Evolutionary conservation across 768 basidiomycete genomes (phyloP), one percentile per base, ranked within the genome.

Genomic region (Mrakia frigida): DNA sequence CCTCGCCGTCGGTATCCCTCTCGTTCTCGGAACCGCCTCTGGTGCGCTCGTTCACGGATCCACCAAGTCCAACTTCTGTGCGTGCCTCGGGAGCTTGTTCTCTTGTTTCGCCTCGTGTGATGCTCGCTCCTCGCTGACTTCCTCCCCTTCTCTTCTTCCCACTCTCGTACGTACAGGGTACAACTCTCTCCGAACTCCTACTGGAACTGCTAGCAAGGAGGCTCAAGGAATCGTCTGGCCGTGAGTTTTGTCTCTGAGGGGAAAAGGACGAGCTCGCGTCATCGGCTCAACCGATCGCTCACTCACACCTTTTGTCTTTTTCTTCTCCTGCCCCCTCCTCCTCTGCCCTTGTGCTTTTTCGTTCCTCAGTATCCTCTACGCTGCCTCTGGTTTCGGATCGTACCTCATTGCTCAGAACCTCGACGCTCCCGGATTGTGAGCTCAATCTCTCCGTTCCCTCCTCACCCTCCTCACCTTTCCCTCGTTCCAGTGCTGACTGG

Each of bases 1-100:
- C 71, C 76, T 77, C 52, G 76, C 76, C 37, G 71, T 77, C 61
- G 76, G 76, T 67, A 77, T 77, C 70, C 76, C 76, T 35, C 72
- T 77, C 71, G 53, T 77, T 35, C 63, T 77, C 50, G 70, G 73
- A 35, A 43, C 69, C 16, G 73, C 56, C n/a, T 53, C 73, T 21
- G 56, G 56, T 21, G 67, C 67, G n/a, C 25, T 70, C 59, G 59
- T 74, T 39, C 73, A 78, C 73, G 77, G 77, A 23, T 33, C 74
- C 52, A 33, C 50, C 31, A 63, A 70, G 61, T 21, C 23, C 56
- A 68, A 52, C 53, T 73, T 56, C 72, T 73, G 72, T 60, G 10
- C 23, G 53, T 46, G 10, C 41, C 46, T 28, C 43, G 18, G 9
- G 69, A 37, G 21, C 65, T 35, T 33, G 28, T 25, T n/a, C n/a